Base-by-base conservation (phyloP, 2,329 filamentous ascomycete genomes). In the Trichocomaceae sp. region DNA sequence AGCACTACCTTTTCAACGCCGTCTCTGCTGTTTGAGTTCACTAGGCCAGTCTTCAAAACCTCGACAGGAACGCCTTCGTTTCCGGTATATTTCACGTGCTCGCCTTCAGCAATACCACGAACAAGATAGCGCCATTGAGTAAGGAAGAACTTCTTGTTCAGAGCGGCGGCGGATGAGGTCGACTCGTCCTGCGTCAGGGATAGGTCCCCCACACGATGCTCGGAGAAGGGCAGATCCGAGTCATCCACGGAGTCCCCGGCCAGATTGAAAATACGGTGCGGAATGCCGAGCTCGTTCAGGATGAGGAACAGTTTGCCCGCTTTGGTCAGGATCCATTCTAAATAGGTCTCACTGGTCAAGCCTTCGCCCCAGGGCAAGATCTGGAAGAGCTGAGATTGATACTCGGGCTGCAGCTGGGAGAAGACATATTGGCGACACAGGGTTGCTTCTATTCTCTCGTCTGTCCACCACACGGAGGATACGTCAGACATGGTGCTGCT, bases 171-270 rank as follows among this genome's bases (percentile, higher is more conserved):
- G 59, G 29, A n/a, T 2, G 52, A 48, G 13, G 31, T 26, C 42
- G 49, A 52, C 15, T 66, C 66, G 31, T 77, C 75, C 55, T 80
- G 72, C 3, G 79, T 77, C 5, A 84, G 74, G 22, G 75, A 72
- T 15, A 84, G 74, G 41, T 76, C 73, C 56, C 75, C 71, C n/a
- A 84, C 75, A 33, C 77, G 77, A 45, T 81, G 75, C 49, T 78
- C 72, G 6, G 77, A 70, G 44, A 85, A 71, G 1, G 82, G 82
- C 17, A 85, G 68, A 63, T 85, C 82, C 46, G 80, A 77, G 58
- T 85, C 82, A 58, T 84, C 80, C 70, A 80, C 81, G 3, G 79
- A 82, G 55, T 79, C 77, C 60, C 84, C 82, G 39, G 84, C 79
- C 15, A 83, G 74, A 2, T 78, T 74, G 59, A 84, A 84, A 45